Conservation (phyloP, 2,329 filamentous ascomycete species). For the Niveomyces coronatus region DNA sequence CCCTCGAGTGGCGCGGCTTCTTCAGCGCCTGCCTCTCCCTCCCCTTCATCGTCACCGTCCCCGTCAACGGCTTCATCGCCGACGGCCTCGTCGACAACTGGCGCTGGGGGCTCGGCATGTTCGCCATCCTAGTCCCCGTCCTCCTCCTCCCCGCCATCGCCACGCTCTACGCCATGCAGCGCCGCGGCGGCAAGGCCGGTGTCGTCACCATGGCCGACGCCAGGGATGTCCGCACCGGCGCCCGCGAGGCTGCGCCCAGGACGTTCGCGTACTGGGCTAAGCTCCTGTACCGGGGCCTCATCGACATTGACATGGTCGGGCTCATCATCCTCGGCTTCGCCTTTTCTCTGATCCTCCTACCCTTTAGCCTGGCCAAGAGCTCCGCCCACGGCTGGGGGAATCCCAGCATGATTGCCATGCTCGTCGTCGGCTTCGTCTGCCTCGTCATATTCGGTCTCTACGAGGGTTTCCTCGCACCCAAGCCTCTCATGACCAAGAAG, state of each 20-base stretch:
- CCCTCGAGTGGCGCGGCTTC: slow-evolving; percentile 29
- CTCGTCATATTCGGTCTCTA: slow-evolving; percentile 25
- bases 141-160: slow-evolving; percentile 45
- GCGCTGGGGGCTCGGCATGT: slow-evolving; percentile 55
- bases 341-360: slow-evolving; percentile 50
- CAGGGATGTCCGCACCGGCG: slow-evolving; percentile 25
- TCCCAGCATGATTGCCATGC: slow-evolving; percentile 31
- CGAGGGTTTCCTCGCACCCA: slow-evolving; percentile 23
- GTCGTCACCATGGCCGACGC: slow-evolving; percentile 28
- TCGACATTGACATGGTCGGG: slow-evolving; percentile 48
- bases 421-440: slow-evolving; percentile 28
- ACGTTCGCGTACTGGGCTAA: slow-evolving; percentile 15
- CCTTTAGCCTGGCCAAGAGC: slow-evolving; percentile 42
- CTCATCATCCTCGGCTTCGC: slow-evolving; percentile 47
- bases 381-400: slow-evolving; percentile 31
- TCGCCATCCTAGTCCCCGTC: slow-evolving; percentile 49
- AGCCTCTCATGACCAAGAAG: slow-evolving; percentile 18
- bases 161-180: slow-evolving; percentile 46
- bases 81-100: slow-evolving; percentile 31
- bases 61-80: slow-evolving; percentile 23
- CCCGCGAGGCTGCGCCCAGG: slow-evolving; percentile 11
- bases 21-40: slow-evolving; percentile 18
- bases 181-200: slow-evolving; percentile 44
- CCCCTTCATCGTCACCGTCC: slow-evolving; percentile 25
- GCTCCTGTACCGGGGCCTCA: slow-evolving; percentile 24